These are phyloP conservation scores for Ceratobasidium sp. DNA, from an alignment of 1,284 basidiomycete genomes.

Conservation along the genomic window DNA sequence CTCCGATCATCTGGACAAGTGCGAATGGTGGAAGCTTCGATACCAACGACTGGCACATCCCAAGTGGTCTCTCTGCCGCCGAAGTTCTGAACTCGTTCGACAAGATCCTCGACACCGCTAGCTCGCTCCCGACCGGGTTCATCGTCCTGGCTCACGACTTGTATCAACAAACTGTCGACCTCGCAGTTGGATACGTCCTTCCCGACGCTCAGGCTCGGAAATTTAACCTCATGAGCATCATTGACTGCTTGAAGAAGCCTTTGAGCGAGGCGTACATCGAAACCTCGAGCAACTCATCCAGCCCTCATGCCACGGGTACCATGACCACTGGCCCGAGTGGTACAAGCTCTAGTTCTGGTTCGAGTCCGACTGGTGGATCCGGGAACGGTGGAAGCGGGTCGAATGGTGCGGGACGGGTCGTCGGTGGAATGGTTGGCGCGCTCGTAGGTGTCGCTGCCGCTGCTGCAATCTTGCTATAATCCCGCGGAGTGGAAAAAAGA, in stretches of 20 bases:
- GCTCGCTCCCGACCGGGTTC: constrained; percentile 47
- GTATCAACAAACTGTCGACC: constrained; percentile 50
- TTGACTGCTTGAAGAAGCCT: constrained; percentile 49
- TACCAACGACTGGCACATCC: constrained; percentile 51
- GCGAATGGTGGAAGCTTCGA: constrained; percentile 52
- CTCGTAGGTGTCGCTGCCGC: constrained; percentile 36
- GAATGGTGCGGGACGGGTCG: not conserved
- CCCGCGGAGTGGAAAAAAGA: no score
- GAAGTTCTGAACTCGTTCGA: constrained; percentile 47
- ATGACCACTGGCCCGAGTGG: constrained; percentile 11
- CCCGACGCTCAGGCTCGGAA: constrained; percentile 48
- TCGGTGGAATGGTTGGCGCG: constrained; percentile 29
- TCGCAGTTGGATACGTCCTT: constrained; percentile 51
- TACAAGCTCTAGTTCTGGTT: not conserved
- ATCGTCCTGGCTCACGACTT: constrained; percentile 51
- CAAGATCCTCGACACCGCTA: constrained; percentile 45
- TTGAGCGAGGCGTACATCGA: constrained; percentile 49
- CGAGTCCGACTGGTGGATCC: not conserved
- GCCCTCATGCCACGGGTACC: constrained; percentile 32
- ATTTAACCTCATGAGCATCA: constrained; percentile 49
- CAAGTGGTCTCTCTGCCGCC: constrained; percentile 39
- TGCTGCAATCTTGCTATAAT: constrained; percentile 36
- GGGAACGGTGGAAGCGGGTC: not conserved
- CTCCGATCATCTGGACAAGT: constrained; percentile 58
- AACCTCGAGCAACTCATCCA: constrained; percentile 49